Conservation (phyloP, 1,139 yeast genomes). For the Debaryomyces nepalensis region DNA sequence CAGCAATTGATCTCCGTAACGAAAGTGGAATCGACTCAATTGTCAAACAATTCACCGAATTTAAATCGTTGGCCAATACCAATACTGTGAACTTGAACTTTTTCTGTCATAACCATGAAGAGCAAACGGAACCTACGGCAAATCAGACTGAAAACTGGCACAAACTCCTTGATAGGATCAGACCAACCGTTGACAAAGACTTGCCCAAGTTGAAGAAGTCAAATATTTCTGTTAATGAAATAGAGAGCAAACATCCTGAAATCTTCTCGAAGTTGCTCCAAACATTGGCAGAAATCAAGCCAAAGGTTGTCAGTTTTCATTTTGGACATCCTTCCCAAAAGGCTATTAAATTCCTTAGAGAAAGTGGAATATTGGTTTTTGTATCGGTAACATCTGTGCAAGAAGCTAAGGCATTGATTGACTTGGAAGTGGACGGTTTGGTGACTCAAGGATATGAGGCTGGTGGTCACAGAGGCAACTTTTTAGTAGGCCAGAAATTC, state of each 20-base stretch:
- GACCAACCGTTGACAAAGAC: constrained; percentile 4
- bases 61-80: constrained; percentile 17
- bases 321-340: constrained; percentile 48
- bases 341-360: constrained; percentile 45
- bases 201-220: constrained; percentile 24
- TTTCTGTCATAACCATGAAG: constrained; percentile 41
- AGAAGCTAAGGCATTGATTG: constrained; percentile 37
- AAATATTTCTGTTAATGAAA: constrained; percentile 42
- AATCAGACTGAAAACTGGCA: constrained; percentile 31
- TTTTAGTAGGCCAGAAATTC: constrained; percentile 24
- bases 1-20: constrained; percentile 32
- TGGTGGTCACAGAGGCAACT: constrained; percentile 59
- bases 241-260: constrained; percentile 22
- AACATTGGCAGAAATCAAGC: constrained; percentile 19
- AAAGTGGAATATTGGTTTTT: constrained; percentile 54
- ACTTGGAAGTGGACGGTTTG: constrained; percentile 42
- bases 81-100: constrained; percentile 48
- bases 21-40: constrained; percentile 17
- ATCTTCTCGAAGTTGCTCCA: constrained; percentile 19
- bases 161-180: constrained; percentile 20
- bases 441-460: constrained; percentile 58
- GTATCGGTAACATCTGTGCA: constrained; percentile 48
- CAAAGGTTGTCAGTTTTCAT: constrained; percentile 50
- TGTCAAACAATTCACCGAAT: constrained; percentile 20
- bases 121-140: constrained; percentile 21